Base-by-base conservation (phyloP, 2,329 filamentous ascomycete species). In the Neonectria sp. region DNA sequence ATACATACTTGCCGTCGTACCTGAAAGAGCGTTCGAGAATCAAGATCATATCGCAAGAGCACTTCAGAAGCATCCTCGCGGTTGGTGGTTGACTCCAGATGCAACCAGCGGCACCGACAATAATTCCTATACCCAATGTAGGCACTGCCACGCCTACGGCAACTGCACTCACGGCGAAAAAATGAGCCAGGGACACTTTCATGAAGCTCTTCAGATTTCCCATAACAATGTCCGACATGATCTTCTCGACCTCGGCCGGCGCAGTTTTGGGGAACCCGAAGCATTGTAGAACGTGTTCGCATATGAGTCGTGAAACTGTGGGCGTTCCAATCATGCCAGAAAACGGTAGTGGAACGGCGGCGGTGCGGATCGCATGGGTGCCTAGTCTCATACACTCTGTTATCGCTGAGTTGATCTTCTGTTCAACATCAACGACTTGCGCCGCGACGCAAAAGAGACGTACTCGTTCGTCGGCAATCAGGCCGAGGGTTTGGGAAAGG, bases 321-420 rank as follows among this genome's bases (percentile, higher is more conserved):
- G 73, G 73, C 7, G 73, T 75, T 48, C 73, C 73, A 8, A 75
- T 73, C 21, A 75, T 67, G 4, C 73, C 73, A 0, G 71, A 67
- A 29, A 71, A 73, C 0, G 73, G 73, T 0, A 75, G 65, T 1
- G 73, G 73, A 2, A 75, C 73, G 9, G 73, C 73, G 11, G 73
- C 72, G 29, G 73, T 75, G 9, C 73, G 73, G 40, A 75, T 75
- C 9, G 73, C 73, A 29, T 75, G 73, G 12, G 73, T 75, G 27
- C 73, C 73, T 17, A 75, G 69, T 65, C 73, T 75, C 73, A 75
- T 75, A 35, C 73, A 76, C 63, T 75, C 73, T 69, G 73, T 76
- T 59, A 75, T 75, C 37, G 73, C 73, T 66, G 73, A 76, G 73
- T 75, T 75, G 69, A 75, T 75, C 60, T 75, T 75, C 69, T 75